Evolutionary conservation across 768 basidiomycete genomes (phyloP).

Genomic region (Tulasnella sp.): DNA sequence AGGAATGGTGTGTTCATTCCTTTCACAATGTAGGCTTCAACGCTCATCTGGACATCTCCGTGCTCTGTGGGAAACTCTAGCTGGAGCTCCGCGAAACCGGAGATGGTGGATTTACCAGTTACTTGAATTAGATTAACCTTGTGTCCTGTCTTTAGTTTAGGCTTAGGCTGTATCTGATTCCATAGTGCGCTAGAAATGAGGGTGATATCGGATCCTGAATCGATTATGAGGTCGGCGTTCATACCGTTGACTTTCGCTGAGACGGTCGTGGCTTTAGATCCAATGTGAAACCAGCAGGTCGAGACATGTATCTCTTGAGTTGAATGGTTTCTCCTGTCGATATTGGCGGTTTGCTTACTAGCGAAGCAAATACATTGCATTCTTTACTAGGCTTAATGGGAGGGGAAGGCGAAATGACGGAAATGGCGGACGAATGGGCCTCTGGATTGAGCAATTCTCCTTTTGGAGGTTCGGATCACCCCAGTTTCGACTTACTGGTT

Average conservation of each 20-base stretch:
- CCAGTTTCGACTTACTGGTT: background rate
- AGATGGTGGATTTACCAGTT: conserved; percentile 29
- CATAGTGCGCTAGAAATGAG: conserved; percentile 7
- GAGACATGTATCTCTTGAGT: conserved; percentile 25
- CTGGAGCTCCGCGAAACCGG: conserved; percentile 24
- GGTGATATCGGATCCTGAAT: conserved; percentile 35
- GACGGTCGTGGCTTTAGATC: conserved; percentile 28
- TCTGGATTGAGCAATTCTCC: background rate
- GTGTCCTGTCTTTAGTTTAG: conserved; percentile 28
- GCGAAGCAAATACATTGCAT: background rate
- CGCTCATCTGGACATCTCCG: background rate
- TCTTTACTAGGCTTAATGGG: background rate
- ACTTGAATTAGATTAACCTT: conserved; percentile 32
- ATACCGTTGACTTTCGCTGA: conserved; percentile 15
- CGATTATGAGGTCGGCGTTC: conserved; percentile 24
- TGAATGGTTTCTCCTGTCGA: background rate
- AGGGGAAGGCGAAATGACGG: background rate
- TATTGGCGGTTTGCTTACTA: background rate
- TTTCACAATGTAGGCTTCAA: conserved; percentile 21
- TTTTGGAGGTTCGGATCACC: background rate
- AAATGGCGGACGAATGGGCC: background rate
- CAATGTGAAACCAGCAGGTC: conserved; percentile 33
- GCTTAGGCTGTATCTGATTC: conserved; percentile 10
- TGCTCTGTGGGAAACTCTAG: background rate
- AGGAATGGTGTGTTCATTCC: conserved; percentile 27